These are phyloP conservation scores for Tylopilus sp. DNA, from an alignment of 768 basidiomycete genomes.

Conservation along the genomic window DNA sequence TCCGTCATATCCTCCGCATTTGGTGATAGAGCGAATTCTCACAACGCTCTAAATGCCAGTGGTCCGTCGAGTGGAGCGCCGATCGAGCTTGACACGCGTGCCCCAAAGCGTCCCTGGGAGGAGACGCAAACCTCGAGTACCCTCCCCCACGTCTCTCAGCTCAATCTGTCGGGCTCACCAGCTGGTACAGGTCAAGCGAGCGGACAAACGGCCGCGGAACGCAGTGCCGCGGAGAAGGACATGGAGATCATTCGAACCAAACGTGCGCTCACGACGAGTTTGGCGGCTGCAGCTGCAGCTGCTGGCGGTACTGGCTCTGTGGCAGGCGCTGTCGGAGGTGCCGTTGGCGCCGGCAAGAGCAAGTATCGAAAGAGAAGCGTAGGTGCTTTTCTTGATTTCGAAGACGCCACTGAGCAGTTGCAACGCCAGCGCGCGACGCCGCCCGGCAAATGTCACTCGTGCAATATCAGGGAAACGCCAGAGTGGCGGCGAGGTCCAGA, in stretches of 20 bases:
- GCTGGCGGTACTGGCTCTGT: slow-evolving; percentile 34
- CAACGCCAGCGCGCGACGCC: slow-evolving; percentile 72
- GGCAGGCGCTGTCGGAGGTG: slow-evolving; percentile 25
- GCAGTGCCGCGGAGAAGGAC: slow-evolving; percentile 73
- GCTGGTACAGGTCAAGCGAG: slow-evolving; percentile 7
- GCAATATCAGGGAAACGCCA: slow-evolving; percentile 84
- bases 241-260: slow-evolving; percentile 84
- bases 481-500: slow-evolving; percentile 86
- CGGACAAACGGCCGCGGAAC: slow-evolving; percentile 37
- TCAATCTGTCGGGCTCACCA: slow-evolving; percentile 21
- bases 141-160: slow-evolving; percentile 23
- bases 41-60: slow-evolving; percentile 29
- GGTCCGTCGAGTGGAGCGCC: slow-evolving; percentile 20
- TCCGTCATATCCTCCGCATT: slow-evolving; percentile 21
- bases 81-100: slow-evolving; percentile 38
- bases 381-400: slow-evolving; percentile 31
- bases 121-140: slow-evolving; percentile 36
- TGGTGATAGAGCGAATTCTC: slow-evolving; percentile 18
- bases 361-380: slow-evolving; percentile 87
- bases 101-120: slow-evolving; percentile 80
- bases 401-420: slow-evolving; percentile 19
- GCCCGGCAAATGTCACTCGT: slow-evolving; percentile 84
- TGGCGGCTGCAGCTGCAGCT: slow-evolving; percentile 45
- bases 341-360: slow-evolving; percentile 45
- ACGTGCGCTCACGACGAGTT: slow-evolving; percentile 64